phyloP scores from a whole-genome alignment of 352 stramenopile genomes.

The Phytophthora sp. region DNA sequence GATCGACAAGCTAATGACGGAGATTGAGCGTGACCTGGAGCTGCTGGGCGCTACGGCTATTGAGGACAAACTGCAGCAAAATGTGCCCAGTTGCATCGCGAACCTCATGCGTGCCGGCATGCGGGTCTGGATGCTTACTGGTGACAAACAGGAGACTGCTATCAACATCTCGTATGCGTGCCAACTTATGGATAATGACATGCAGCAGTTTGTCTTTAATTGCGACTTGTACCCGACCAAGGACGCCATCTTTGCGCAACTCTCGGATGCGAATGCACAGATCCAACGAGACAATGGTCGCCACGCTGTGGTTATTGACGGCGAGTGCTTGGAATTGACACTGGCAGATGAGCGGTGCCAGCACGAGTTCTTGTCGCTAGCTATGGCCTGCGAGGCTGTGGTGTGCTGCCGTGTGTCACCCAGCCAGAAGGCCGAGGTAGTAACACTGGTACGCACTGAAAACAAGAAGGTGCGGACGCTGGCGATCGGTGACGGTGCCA shows the following conservation, averaged over 20 bases:
- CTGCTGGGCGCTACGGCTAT: constrained; percentile 92
- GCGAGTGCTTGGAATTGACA: constrained; percentile 71
- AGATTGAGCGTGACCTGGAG: constrained; percentile 84
- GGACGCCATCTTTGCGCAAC: constrained; percentile 45
- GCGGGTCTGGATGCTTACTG: constrained; percentile 94
- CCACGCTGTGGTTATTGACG: constrained; percentile 73
- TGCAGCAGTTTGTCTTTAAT: constrained; percentile 78
- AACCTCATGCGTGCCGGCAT: constrained; percentile 89
- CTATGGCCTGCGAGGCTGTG: constrained; percentile 74
- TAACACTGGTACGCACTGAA: constrained; percentile 61
- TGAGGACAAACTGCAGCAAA: constrained; percentile 93
- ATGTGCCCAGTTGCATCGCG: constrained; percentile 88
- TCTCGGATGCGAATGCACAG: constrained; percentile 44
- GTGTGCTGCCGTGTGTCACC: constrained; percentile 86
- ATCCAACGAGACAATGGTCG: constrained; percentile 34
- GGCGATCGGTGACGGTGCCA: constrained; percentile 93
- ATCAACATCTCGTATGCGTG: constrained; percentile 95
- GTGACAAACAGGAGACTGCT: constrained; percentile 94
- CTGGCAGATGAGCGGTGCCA: constrained; percentile 61
- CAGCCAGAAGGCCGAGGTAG: constrained; percentile 83
- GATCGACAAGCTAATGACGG: constrained; percentile 75
- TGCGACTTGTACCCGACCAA: constrained; percentile 64
- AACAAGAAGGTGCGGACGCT: constrained; percentile 76
- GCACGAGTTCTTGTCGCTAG: constrained; percentile 68
- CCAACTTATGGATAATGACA: constrained; percentile 89